Evolutionary conservation across 2,329 filamentous ascomycete species (phyloP).

Genomic region (Elsinoe fawcettii): DNA sequence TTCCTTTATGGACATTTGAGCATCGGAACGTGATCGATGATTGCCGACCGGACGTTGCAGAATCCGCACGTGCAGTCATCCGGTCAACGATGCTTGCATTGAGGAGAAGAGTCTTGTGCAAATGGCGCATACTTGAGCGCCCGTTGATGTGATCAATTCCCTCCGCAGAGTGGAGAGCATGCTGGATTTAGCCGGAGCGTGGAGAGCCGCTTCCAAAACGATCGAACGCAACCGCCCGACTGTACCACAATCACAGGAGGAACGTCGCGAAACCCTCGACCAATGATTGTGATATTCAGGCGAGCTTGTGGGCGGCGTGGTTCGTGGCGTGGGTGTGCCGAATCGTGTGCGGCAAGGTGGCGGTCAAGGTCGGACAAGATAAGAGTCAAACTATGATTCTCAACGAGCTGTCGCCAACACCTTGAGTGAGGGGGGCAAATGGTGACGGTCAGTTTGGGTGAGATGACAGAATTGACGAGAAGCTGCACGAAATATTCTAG

Average conservation of each 20-base stretch:
- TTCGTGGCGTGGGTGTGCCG: not conserved
- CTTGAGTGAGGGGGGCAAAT: not conserved
- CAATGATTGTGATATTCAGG: not conserved
- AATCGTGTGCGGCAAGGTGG: not conserved
- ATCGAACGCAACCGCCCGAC: not conserved
- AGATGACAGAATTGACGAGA: not conserved
- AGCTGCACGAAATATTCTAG: not conserved
- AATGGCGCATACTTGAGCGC: no score
- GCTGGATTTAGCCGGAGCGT: constrained; percentile 1
- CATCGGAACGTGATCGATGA: no score
- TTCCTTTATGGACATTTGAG: no score
- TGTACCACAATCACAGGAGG: not conserved
- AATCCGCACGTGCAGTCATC: no score
- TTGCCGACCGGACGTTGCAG: no score
- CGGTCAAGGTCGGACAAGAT: not conserved
- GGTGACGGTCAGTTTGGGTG: not conserved
- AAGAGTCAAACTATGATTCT: not conserved
- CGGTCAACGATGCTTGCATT: no score
- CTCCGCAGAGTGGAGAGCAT: no score
- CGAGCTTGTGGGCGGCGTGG: not conserved
- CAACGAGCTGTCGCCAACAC: not conserved
- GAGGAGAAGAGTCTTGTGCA: no score
- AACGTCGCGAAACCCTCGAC: not conserved
- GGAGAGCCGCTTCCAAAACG: not conserved
- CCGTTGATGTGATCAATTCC: no score